Percentiles rank a stretch among this genome's conserved stretches.
Evolutionary conservation across 2,329 filamentous ascomycete genomes (phyloP).

Genomic region (Lasiodiplodia hormozganensis): DNA sequence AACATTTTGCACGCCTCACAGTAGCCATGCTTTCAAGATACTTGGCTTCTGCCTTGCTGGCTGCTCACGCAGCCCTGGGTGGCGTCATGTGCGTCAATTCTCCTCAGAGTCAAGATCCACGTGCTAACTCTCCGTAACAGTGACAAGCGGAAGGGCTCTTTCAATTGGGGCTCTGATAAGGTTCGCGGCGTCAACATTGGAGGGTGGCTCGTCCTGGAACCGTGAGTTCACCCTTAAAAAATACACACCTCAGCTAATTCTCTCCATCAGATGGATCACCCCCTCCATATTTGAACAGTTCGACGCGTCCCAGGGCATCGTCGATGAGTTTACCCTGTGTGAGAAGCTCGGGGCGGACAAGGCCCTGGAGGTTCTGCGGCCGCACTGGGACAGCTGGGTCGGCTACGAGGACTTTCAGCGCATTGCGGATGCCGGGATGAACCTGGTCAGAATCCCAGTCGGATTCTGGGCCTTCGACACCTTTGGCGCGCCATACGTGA

Average conservation of each 20-base stretch:
- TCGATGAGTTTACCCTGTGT: conserved; percentile 61
- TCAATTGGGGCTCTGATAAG: conserved; percentile 58
- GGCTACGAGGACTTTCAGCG: conserved; percentile 61
- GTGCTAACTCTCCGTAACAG: not conserved
- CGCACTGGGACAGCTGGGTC: conserved; percentile 61
- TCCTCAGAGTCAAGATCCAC: no score
- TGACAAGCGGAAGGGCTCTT: conserved; percentile 48
- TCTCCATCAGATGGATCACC: conserved; percentile 57
- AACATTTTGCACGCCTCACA: not conserved
- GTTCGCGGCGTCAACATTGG: conserved; percentile 61
- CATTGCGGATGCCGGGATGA: conserved; percentile 64
- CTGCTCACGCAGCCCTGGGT: conserved; percentile 5
- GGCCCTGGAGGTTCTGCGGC: conserved; percentile 49
- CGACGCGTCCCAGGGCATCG: conserved; percentile 42
- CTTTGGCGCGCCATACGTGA: conserved; percentile 56
- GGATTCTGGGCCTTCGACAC: conserved; percentile 67
- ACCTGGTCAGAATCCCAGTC: conserved; percentile 65
- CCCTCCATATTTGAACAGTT: conserved; percentile 60
- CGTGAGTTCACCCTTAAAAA: conserved; percentile 38
- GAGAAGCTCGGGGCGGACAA: conserved; percentile 56
- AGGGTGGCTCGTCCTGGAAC: conserved; percentile 58
- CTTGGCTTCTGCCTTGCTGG: conserved; percentile 19
- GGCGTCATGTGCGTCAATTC: conserved; percentile 10
- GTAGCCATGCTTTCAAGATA: conserved; percentile 23
- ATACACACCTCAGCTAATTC: not conserved